phyloP scores from a whole-genome alignment of 2,329 filamentous ascomycete species.

The Aspergillus sergii region DNA sequence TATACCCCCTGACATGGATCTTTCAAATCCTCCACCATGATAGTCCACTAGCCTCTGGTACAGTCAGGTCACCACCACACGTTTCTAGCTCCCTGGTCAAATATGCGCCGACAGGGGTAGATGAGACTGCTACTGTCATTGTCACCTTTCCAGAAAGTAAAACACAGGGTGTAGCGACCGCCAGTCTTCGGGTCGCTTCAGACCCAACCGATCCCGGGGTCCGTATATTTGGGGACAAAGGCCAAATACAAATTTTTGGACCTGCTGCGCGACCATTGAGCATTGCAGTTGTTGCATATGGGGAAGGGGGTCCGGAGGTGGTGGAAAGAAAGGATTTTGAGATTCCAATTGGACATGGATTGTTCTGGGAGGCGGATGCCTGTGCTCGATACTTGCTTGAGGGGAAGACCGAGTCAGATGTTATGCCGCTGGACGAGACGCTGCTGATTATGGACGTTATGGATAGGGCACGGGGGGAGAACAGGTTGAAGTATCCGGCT shows the following conservation, averaged over 20 bases:
- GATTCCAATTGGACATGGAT: slow-evolving; percentile 56
- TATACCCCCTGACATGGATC: slow-evolving; percentile 83
- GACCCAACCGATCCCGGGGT: neutral
- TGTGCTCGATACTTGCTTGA: slow-evolving; percentile 68
- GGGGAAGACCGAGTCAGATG: slow-evolving; percentile 68
- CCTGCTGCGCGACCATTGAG: neutral
- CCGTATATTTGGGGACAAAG: neutral
- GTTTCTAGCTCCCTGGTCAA: slow-evolving; percentile 49
- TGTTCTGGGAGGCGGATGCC: slow-evolving; percentile 81
- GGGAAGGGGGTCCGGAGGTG: neutral
- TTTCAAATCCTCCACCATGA: slow-evolving; percentile 19
- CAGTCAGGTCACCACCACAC: slow-evolving; percentile 1
- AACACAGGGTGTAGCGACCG: slow-evolving; percentile 5
- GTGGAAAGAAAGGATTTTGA: neutral
- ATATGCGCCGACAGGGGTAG: slow-evolving; percentile 43
- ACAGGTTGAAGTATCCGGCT: slow-evolving; percentile 58
- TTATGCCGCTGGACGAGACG: slow-evolving; percentile 69
- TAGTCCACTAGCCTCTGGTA: neutral
- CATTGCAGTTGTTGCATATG: neutral
- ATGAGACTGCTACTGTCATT: slow-evolving; percentile 71
- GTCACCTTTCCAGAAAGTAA: slow-evolving; percentile 62
- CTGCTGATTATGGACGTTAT: slow-evolving; percentile 74
- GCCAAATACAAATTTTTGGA: slow-evolving; percentile 11
- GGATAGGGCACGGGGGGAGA: slow-evolving; percentile 64
- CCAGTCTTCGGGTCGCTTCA: slow-evolving; percentile 1